Percentiles rank a stretch among this genome's conserved stretches.
Conservation (phyloP, 441 rosid genomes). For the Isatis lusitanica region DNA sequence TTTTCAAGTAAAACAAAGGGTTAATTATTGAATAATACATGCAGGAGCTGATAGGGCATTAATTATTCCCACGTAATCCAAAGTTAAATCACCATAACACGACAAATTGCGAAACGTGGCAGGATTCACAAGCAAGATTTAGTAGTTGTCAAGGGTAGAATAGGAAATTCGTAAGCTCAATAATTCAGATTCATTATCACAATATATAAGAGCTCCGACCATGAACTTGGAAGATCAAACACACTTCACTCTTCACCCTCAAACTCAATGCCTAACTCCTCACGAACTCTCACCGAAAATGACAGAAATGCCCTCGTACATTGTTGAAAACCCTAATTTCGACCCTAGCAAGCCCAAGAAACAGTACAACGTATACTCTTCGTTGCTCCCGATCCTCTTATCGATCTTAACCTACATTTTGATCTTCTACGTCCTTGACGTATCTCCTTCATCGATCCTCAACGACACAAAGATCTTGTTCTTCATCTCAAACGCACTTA, state of each 20-base stretch:
- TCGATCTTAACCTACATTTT: constrained; percentile 36
- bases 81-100: constrained; percentile 22
- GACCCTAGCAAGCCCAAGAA: constrained; percentile 30
- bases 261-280: constrained; percentile 14
- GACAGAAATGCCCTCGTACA: constrained; percentile 22
- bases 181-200: constrained; percentile 15
- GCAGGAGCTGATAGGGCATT: constrained; percentile 7
- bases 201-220: constrained; percentile 16
- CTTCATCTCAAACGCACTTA: constrained; percentile 60
- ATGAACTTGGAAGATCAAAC: constrained; percentile 5
- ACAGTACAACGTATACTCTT: constrained; percentile 15
- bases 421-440: constrained; percentile 42
- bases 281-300: constrained; percentile 5
- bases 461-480: constrained; percentile 55
- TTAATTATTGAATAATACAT: constrained; percentile 11
- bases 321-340: constrained; percentile 10
- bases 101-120: constrained; percentile 32
- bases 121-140: constrained; percentile 18
- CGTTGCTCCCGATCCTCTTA: constrained; percentile 20
- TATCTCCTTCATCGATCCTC: constrained; percentile 47
- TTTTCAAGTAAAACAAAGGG: constrained; percentile 14
- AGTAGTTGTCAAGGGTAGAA: constrained; percentile 17
- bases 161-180: not conserved
- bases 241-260: constrained; percentile 1
- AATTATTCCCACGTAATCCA: constrained; percentile 18